A percentile compares a stretch with the other conserved stretches of the same genome.
phyloP scores from a whole-genome alignment of 805 yeast species.

The Candida nitratophila region DNA sequence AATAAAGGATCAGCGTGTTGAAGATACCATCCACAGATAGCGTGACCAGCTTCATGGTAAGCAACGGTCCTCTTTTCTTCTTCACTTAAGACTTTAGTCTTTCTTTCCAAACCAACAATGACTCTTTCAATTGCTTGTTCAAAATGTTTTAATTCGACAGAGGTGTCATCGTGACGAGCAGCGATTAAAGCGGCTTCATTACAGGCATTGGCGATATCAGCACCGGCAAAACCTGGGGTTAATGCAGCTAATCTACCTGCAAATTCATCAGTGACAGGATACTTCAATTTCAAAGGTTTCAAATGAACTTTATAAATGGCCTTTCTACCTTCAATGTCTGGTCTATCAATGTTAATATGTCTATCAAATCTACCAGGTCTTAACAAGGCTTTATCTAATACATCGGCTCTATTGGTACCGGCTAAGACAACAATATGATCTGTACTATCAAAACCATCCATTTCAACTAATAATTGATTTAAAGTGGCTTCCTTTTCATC shows the following conservation, averaged over 20 bases:
- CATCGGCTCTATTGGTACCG: conserved; percentile 91
- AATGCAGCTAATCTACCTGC: conserved; percentile 83
- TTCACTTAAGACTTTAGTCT: conserved; percentile 67
- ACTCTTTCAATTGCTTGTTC: conserved; percentile 93
- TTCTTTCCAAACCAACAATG: conserved; percentile 88
- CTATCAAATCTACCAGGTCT: conserved; percentile 96
- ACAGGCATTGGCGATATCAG: conserved; percentile 92
- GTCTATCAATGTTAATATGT: conserved; percentile 78
- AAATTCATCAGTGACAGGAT: conserved; percentile 45
- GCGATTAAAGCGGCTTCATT: conserved; percentile 94
- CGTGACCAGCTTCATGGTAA: conserved; percentile 96
- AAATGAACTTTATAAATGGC: conserved; percentile 81
- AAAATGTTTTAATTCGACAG: conserved; percentile 65
- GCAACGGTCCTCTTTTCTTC: conserved; percentile 85
- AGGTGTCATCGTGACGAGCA: conserved; percentile 63
- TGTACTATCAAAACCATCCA: conserved; percentile 87
- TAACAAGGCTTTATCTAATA: conserved; percentile 79
- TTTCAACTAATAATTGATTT: conserved; percentile 87
- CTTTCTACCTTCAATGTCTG: conserved; percentile 85
- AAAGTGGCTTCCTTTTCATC: conserved; percentile 93
- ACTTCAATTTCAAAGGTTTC: conserved; percentile 44
- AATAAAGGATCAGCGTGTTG: conserved; percentile 84
- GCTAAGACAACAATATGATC: conserved; percentile 93
- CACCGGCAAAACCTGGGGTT: conserved; percentile 95
- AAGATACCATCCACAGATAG: conserved; percentile 91